These are phyloP conservation scores for Hibiscus mutabilis DNA, from an alignment of 345 rosid species.

Conservation along the genomic window DNA sequence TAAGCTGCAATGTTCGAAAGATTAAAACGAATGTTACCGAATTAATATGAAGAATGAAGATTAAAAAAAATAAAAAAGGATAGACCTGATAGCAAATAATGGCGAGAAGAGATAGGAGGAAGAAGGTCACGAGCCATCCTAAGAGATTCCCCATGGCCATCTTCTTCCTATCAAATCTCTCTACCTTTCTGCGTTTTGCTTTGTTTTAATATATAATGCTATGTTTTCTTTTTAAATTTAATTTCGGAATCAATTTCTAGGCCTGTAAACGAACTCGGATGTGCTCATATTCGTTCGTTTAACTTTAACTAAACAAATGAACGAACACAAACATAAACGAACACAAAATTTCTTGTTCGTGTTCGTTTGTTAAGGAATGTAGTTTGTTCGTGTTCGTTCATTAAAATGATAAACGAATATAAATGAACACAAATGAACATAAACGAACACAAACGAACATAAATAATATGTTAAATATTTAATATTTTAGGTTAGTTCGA, in stretches of 20 bases:
- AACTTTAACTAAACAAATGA: no score
- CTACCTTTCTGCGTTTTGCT: not conserved
- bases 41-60: not conserved
- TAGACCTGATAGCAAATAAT: conserved; percentile 48
- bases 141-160: not conserved
- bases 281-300: no score
- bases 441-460: no score
- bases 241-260: conserved; percentile 1
- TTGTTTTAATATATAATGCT: not conserved
- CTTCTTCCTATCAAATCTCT: not conserved
- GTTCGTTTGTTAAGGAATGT: no score
- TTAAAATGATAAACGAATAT: no score
- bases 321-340: no score
- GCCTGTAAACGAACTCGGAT: no score
- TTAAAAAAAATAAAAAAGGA: not conserved
- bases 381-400: no score
- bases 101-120: not conserved
- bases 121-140: conserved; percentile 10
- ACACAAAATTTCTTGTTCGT: no score
- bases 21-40: not conserved
- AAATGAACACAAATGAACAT: no score
- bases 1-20: conserved; percentile 36
- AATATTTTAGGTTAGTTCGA: no score
- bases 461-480: no score
- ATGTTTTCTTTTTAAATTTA: not conserved